Conservation (phyloP, 2,329 filamentous ascomycete species). For the Helotiales sp. region DNA sequence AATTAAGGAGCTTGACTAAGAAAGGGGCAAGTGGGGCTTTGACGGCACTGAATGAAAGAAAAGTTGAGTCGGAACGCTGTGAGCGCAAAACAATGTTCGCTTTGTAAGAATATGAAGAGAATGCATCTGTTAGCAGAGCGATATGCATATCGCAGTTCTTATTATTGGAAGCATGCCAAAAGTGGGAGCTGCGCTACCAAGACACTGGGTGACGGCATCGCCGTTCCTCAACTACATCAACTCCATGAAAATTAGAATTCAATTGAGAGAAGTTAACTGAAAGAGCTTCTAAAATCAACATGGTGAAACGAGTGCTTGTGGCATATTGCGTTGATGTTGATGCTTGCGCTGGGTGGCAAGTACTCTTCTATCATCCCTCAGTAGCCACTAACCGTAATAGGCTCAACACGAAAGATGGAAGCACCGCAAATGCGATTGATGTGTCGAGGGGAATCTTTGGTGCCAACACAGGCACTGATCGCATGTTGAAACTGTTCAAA, state of each 20-base stretch:
- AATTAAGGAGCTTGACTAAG: too few species aligned
- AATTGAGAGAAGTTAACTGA: too few species aligned
- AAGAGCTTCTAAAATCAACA: neutral
- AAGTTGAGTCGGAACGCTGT: too few species aligned
- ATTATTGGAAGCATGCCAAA: neutral
- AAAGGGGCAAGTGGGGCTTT: too few species aligned
- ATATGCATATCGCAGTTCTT: neutral
- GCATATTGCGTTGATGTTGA: slow-evolving; percentile 44
- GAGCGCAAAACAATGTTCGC: too few species aligned
- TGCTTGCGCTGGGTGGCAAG: slow-evolving; percentile 38
- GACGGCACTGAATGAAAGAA: too few species aligned
- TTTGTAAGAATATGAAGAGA: too few species aligned
- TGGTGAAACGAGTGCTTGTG: slow-evolving; percentile 38
- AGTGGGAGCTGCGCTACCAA: neutral
- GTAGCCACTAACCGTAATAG: slow-evolving; percentile 22
- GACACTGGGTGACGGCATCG: neutral
- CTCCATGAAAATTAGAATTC: too few species aligned
- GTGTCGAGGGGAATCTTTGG: slow-evolving; percentile 30
- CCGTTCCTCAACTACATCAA: too few species aligned
- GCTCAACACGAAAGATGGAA: slow-evolving; percentile 43
- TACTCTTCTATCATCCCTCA: neutral
- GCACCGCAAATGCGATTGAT: slow-evolving; percentile 36
- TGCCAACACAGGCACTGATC: slow-evolving; percentile 26
- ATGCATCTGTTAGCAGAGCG: too few species aligned
- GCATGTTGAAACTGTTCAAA: slow-evolving; percentile 40